Base-by-base conservation (phyloP, 495 filamentous ascomycete genomes). In the Penicillium ucsense region DNA sequence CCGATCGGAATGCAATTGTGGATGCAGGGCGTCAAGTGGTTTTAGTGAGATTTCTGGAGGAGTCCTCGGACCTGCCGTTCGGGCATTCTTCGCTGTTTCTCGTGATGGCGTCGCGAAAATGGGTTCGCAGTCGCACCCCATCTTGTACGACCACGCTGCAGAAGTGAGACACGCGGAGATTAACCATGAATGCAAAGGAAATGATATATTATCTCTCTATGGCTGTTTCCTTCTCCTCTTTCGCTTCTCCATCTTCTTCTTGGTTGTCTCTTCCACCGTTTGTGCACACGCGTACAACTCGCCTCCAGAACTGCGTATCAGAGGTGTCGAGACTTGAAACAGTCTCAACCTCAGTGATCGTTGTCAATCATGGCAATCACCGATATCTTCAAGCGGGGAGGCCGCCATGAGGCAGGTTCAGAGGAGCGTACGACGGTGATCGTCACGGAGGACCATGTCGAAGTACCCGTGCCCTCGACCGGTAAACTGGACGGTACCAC, bases 71-170 rank as follows among this genome's bases (percentile, higher is more conserved):
- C 8, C 3, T 4, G 20, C 42, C 42, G 42, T 46, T 20, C 43
- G 44, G 44, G 6, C 34, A 38, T 38, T 46, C 43, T 32, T 46
- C 44, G 44, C 44, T 27, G 29, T 12, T 38, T 46, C 31, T 28
- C 20, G 28, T 20, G 20, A 48, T 49, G 47, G 41, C 41, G 33
- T 12, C 3, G 29, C 36, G 12, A 33, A 28, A 27, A 8, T 49
- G 47, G 41, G 35, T 28, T 49, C 47, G 47, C 47, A 49, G 35
- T 49, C 47, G 47, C 47, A 49, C 47, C 41, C 47, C 47, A 49
- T 49, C 29, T 20, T 20, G 20, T 20, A 20, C 20, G 20, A 20
- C 20, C 2, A 41, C 2, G 41, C 8, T 7, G n/a, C 12, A 27
- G 12, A 3, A 27, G 8, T 38, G 3, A 20, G 27, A 38, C 8